phyloP scores from a whole-genome alignment of 352 stramenopile genomes.

The Phytophthora fragariae region DNA sequence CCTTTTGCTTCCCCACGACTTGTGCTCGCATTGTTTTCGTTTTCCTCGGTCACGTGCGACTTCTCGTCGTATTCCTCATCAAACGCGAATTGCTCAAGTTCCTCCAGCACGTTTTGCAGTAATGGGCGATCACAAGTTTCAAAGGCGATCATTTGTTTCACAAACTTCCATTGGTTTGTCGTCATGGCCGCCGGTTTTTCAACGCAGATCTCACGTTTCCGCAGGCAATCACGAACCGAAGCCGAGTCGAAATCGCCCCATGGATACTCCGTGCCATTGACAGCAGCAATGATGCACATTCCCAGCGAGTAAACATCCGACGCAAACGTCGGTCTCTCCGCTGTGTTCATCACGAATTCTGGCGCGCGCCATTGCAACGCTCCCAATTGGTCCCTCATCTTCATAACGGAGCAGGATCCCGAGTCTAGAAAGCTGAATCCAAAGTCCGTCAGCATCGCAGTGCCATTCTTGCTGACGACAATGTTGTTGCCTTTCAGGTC shows the following conservation, averaged over 20 bases:
- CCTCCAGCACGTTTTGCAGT: neutral
- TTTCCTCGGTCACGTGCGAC: neutral
- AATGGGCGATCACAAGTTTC: neutral
- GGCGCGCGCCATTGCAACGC: neutral
- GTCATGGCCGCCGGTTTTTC: neutral
- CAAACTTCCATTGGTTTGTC: neutral
- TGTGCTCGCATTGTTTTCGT: neutral
- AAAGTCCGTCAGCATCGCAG: slow-evolving; percentile 50
- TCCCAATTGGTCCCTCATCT: neutral
- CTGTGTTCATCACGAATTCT: neutral
- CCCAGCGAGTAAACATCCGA: neutral
- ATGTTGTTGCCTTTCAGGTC: slow-evolving; percentile 32
- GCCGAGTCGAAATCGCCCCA: neutral
- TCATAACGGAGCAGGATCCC: slow-evolving; percentile 15
- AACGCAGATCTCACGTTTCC: neutral
- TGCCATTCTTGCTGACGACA: slow-evolving; percentile 35
- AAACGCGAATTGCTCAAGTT: neutral
- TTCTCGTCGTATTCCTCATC: neutral
- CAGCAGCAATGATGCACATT: neutral
- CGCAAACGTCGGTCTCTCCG: neutral
- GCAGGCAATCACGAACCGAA: neutral
- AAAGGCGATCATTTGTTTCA: neutral
- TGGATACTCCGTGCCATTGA: neutral
- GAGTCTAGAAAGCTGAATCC: slow-evolving; percentile 18
- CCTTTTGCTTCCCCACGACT: neutral